A percentile compares a stretch with the other conserved stretches of the same genome.
These are phyloP conservation scores for Stemphylium vesicarium DNA, from an alignment of 2,329 filamentous ascomycete genomes.

Conservation along the genomic window DNA sequence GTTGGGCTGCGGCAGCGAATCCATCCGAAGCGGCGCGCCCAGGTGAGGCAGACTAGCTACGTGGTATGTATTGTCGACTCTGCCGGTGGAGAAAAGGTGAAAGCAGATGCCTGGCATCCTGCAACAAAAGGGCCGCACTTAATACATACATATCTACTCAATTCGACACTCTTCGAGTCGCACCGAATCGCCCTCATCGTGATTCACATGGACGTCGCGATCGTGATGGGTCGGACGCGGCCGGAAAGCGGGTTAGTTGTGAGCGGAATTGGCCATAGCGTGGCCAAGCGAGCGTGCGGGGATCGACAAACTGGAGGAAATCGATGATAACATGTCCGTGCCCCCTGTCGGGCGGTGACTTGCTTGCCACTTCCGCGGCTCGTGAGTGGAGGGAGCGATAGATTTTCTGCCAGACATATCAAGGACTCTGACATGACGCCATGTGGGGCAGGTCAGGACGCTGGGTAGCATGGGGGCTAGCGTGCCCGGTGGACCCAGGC, in stretches of 20 bases:
- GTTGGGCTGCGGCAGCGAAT: conserved; percentile 8
- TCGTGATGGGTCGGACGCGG: conserved; percentile 17
- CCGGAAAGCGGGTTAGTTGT: conserved; percentile 23
- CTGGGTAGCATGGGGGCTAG: conserved; percentile 31
- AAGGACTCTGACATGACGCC: conserved; percentile 24
- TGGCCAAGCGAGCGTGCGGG: conserved; percentile 15
- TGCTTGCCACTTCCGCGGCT: neutral
- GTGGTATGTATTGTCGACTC: neutral
- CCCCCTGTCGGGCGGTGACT: conserved; percentile 29
- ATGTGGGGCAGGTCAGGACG: conserved; percentile 31
- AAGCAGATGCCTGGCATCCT: neutral
- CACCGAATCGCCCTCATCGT: conserved; percentile 13
- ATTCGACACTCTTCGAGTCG: conserved; percentile 23
- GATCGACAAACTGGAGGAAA: conserved; percentile 36
- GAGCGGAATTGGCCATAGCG: conserved; percentile 18
- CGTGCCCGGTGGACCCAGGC: conserved; percentile 14
- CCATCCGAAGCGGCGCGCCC: conserved; percentile 1
- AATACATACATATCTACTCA: conserved; percentile 1
- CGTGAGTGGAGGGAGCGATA: conserved; percentile 22
- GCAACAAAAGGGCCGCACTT: conserved; percentile 9
- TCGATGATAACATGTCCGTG: conserved; percentile 27
- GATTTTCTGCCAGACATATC: conserved; percentile 37
- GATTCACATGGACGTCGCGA: conserved; percentile 23
- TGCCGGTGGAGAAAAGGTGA: neutral
- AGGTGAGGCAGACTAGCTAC: neutral